A percentile compares a stretch with the other conserved stretches of the same genome.
Conservation (phyloP, 148 eudicot species). For the Rhododendron williamsianum region DNA sequence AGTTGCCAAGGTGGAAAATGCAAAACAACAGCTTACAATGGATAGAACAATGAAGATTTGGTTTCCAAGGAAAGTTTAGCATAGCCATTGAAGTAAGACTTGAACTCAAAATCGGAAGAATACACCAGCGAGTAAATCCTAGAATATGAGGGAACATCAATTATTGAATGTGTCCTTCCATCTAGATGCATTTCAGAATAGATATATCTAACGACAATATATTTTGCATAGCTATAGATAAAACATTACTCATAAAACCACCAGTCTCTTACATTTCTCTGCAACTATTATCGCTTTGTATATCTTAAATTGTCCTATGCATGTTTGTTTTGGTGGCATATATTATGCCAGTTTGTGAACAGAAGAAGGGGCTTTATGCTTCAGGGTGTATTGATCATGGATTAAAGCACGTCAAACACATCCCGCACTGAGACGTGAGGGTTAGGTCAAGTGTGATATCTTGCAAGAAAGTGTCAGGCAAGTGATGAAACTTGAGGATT, state of each 20-base stretch:
- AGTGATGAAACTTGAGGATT: neutral
- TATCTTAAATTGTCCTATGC: neutral
- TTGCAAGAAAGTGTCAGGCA: neutral
- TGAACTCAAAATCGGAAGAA: neutral
- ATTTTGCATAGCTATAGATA: neutral
- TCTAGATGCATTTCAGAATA: neutral
- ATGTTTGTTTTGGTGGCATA: neutral
- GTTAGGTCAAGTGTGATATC: neutral
- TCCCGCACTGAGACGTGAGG: neutral
- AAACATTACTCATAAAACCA: neutral
- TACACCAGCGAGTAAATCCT: neutral
- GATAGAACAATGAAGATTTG: neutral
- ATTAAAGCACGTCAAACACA: neutral
- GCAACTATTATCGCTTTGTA: neutral
- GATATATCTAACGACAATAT: neutral
- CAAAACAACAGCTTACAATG: neutral
- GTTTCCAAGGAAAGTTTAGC: neutral
- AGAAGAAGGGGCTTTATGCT: neutral
- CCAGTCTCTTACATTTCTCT: neutral
- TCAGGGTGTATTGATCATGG: neutral
- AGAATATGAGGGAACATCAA: neutral
- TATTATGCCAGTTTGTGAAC: neutral
- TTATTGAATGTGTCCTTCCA: neutral
- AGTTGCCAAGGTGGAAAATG: neutral
- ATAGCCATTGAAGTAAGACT: neutral